phyloP scores from a whole-genome alignment of 257 asterid genomes.

The Osmanthus fragrans region DNA sequence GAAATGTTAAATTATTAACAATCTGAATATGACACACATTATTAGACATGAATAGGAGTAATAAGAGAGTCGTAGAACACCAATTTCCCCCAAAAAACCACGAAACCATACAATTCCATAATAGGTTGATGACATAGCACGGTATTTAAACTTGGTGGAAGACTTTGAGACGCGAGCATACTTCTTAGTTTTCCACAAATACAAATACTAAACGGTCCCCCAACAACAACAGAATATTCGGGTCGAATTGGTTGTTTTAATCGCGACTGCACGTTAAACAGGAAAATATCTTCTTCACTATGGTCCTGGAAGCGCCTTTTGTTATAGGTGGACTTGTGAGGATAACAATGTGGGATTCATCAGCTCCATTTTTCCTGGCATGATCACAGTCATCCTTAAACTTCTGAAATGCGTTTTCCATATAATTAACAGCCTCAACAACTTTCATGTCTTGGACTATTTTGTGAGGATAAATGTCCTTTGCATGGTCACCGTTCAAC shows the following conservation, averaged over 20 bases:
- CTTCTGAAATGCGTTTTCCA: slow-evolving; percentile 51
- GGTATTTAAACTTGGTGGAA: neutral
- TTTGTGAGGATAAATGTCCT: slow-evolving; percentile 44
- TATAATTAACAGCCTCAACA: slow-evolving; percentile 53
- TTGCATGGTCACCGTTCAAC: slow-evolving; percentile 53
- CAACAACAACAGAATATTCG: too few relatives aligned
- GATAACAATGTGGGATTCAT: slow-evolving; percentile 51
- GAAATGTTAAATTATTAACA: too few relatives aligned
- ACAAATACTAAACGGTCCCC: neutral
- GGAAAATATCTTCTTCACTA: slow-evolving; percentile 26
- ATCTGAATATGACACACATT: too few relatives aligned
- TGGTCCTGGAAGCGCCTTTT: slow-evolving; percentile 26
- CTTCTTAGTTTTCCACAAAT: slow-evolving; percentile 13
- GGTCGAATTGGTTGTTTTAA: neutral
- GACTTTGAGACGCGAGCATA: neutral
- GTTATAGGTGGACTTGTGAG: slow-evolving; percentile 13
- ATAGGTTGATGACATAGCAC: too few relatives aligned
- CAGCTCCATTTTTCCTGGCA: slow-evolving; percentile 52
- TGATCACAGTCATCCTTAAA: slow-evolving; percentile 53
- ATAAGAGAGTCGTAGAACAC: too few relatives aligned
- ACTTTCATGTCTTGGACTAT: slow-evolving; percentile 58
- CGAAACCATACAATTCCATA: too few relatives aligned
- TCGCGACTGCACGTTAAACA: slow-evolving; percentile 39
- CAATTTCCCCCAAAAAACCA: too few relatives aligned
- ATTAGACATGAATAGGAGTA: too few relatives aligned